These are phyloP conservation scores for Pseudoscleropodium purum DNA, from an alignment of 225 moss, liverwort and hornwort genomes.

Conservation along the genomic window DNA sequence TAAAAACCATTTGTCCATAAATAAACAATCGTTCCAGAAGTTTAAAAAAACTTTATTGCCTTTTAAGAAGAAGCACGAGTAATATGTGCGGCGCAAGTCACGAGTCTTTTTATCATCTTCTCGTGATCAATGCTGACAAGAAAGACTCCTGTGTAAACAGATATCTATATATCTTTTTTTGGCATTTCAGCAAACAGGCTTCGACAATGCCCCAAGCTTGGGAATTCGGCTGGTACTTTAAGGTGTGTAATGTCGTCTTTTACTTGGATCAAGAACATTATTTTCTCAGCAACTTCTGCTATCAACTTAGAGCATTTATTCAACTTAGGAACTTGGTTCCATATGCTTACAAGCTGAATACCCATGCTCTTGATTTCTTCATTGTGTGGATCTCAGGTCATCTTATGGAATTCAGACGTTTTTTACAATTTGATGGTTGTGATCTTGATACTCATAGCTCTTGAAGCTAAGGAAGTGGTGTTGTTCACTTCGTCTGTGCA, in stretches of 20 bases:
- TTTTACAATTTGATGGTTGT: not conserved
- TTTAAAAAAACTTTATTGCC: not conserved
- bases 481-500: not conserved
- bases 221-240: not conserved
- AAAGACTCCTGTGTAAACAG: not conserved
- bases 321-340: not conserved
- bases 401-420: not conserved
- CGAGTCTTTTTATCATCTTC: not conserved
- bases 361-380: not conserved
- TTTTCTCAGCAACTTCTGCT: not conserved
- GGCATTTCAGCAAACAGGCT: not conserved
- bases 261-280: not conserved
- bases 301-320: not conserved
- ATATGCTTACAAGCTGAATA: not conserved
- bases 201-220: not conserved
- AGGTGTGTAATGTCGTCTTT: not conserved
- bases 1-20: not conserved
- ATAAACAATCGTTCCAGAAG: not conserved
- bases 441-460: not conserved
- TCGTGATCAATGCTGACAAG: not conserved
- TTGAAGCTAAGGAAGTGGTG: not conserved
- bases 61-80: not conserved
- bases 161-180: not conserved
- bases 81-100: not conserved
- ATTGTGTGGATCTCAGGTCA: not conserved